Conservation (phyloP, 169 alveolate genomes). For the Babesia ovata region DNA sequence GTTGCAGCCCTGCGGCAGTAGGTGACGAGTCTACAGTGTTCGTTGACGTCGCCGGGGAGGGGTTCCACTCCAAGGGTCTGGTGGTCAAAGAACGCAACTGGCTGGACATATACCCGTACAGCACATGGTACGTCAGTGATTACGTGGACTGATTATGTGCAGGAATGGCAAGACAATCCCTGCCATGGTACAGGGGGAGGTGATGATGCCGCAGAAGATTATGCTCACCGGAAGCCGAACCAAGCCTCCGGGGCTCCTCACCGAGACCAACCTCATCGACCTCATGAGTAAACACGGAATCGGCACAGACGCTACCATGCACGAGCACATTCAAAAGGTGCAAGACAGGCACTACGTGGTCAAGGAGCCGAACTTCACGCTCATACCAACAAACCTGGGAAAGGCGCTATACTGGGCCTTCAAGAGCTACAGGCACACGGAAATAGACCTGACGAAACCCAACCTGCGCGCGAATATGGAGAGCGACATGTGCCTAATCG, state of each 20-base stretch:
- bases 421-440: constrained; percentile 67
- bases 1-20: constrained; percentile 80
- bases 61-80: constrained; percentile 50
- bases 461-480: constrained; percentile 92
- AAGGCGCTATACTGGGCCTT: constrained; percentile 68
- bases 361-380: constrained; percentile 50
- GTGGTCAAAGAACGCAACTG: constrained; percentile 55
- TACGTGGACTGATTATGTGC: not conserved
- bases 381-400: constrained; percentile 68
- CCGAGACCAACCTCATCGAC: constrained; percentile 93
- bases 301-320: constrained; percentile 99
- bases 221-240: constrained; percentile 83
- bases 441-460: constrained; percentile 83
- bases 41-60: constrained; percentile 75
- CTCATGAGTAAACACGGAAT: constrained; percentile 95
- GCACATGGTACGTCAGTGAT: constrained; percentile 79
- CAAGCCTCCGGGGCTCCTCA: constrained; percentile 89
- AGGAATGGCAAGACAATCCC: constrained; percentile 80
- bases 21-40: constrained; percentile 80
- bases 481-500: constrained; percentile 86
- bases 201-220: constrained; percentile 71
- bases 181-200: constrained; percentile 77
- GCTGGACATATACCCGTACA: constrained; percentile 68
- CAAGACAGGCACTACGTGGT: constrained; percentile 95
- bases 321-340: constrained; percentile 95